These are phyloP conservation scores for Polytrichum formosum DNA, from an alignment of 225 moss, liverwort and hornwort species.

Conservation along the genomic window DNA sequence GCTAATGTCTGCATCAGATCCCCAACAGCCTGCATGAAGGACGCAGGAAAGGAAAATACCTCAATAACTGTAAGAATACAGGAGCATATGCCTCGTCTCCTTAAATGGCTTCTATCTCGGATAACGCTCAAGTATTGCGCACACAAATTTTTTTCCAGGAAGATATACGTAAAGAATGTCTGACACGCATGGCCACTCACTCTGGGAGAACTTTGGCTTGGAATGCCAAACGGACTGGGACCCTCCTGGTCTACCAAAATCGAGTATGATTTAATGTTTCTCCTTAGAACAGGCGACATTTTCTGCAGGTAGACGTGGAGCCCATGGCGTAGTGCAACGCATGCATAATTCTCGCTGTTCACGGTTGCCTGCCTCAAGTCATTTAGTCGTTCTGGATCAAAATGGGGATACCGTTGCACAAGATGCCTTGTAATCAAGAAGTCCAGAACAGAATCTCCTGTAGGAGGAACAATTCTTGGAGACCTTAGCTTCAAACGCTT, in stretches of 20 bases:
- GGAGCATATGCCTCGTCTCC: no score
- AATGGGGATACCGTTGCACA: constrained; percentile 45
- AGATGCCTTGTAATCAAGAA: constrained; percentile 61
- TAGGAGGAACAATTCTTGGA: constrained; percentile 7
- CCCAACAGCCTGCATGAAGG: constrained; percentile 57
- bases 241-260: constrained; percentile 46
- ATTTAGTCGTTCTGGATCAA: constrained; percentile 58
- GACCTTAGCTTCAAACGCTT: background rate
- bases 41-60: background rate
- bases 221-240: constrained; percentile 61
- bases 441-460: constrained; percentile 68
- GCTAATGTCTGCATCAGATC: constrained; percentile 69
- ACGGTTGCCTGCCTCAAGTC: constrained; percentile 73
- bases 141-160: no score
- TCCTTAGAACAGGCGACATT: constrained; percentile 53
- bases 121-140: no score
- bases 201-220: constrained; percentile 56
- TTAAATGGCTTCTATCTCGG: no score
- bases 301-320: constrained; percentile 46
- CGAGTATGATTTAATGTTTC: constrained; percentile 47
- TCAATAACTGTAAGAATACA: no score
- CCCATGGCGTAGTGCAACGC: constrained; percentile 53
- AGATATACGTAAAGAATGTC: no score
- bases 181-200: constrained; percentile 22
- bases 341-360: constrained; percentile 69